Evolutionary conservation across 2,329 filamentous ascomycete species (phyloP).

Genomic region (Fusarium sp.): DNA sequence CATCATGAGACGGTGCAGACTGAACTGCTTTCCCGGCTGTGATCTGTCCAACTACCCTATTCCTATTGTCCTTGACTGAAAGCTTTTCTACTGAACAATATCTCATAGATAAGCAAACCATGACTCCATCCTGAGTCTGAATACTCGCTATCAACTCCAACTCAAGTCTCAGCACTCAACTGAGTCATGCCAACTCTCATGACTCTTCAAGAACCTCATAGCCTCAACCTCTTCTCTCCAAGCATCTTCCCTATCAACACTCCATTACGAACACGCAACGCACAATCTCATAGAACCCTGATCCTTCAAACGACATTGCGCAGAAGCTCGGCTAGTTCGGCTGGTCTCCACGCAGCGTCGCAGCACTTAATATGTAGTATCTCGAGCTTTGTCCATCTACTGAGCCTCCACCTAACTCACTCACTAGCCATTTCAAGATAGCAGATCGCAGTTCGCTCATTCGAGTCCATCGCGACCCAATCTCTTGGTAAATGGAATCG

Average conservation of each 20-base stretch:
- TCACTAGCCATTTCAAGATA: constrained; percentile 12
- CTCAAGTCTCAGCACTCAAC: not conserved
- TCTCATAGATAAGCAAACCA: too few relatives aligned
- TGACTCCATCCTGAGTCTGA: not conserved
- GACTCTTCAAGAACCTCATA: not conserved
- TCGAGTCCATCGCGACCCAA: not conserved
- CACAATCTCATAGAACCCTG: not conserved
- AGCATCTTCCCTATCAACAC: not conserved
- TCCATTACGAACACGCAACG: not conserved
- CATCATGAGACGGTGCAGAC: not conserved
- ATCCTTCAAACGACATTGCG: not conserved
- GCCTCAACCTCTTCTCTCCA: not conserved
- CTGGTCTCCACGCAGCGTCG: not conserved
- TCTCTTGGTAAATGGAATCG: not conserved
- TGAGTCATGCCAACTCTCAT: not conserved
- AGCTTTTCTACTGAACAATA: not conserved
- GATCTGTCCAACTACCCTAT: not conserved
- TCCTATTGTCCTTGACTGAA: not conserved
- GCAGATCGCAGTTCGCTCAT: constrained; percentile 3
- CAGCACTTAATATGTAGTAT: not conserved
- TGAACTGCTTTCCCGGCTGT: not conserved
- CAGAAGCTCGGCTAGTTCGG: not conserved
- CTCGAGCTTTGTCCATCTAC: not conserved
- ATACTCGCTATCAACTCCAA: not conserved
- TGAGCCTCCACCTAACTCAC: constrained; percentile 7